These are phyloP conservation scores for Alnus rubra DNA, from an alignment of 306 rosid species.

Conservation along the genomic window DNA sequence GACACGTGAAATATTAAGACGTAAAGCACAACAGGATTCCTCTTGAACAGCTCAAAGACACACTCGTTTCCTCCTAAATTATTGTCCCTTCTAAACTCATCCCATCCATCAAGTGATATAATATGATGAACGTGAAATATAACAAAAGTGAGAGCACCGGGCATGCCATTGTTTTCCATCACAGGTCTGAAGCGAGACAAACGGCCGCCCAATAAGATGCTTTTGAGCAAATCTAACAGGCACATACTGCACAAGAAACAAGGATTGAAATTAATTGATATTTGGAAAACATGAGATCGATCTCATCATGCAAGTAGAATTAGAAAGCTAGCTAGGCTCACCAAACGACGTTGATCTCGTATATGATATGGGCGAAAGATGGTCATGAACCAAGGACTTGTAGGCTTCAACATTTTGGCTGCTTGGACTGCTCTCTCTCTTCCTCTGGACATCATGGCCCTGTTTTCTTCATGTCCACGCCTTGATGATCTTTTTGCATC, in stretches of 20 bases:
- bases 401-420: slow-evolving; percentile 2
- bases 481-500: not conserved
- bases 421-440: not conserved
- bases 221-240: slow-evolving; percentile 3
- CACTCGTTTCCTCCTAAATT: slow-evolving; percentile 34
- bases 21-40: slow-evolving; percentile 7
- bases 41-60: slow-evolving; percentile 32
- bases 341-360: too few relatives aligned
- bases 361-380: not conserved
- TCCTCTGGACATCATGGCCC: not conserved
- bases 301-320: not conserved
- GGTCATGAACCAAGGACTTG: slow-evolving; percentile 11
- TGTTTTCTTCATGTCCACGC: not conserved
- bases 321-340: too few relatives aligned
- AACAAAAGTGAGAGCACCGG: not conserved
- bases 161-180: not conserved
- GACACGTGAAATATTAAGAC: slow-evolving; percentile 22
- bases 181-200: slow-evolving; percentile 5
- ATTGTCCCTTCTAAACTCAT: slow-evolving; percentile 15
- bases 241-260: not conserved
- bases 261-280: not conserved
- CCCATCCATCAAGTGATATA: not conserved
- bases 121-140: not conserved
- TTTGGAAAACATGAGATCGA: not conserved
- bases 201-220: slow-evolving; percentile 1